Percentiles rank a stretch among this genome's conserved stretches.
Conservation (phyloP, 1,284 basidiomycete genomes). For the Cryptococcus maquisensis region DNA sequence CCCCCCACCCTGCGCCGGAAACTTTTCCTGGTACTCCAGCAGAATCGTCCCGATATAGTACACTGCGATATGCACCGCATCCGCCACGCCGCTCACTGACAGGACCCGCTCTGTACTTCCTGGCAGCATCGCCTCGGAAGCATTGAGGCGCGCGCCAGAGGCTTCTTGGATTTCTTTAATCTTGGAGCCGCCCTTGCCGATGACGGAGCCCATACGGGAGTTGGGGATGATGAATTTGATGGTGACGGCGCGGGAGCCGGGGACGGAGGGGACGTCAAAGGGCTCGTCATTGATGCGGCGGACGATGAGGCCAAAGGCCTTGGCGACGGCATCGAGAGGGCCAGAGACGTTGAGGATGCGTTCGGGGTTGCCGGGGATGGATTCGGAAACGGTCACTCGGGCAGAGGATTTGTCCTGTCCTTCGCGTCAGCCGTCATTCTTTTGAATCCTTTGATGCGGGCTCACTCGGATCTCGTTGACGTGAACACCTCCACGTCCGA, state of each 20-base stretch:
- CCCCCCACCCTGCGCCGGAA: slow-evolving; percentile 33
- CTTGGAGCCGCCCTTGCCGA: slow-evolving; percentile 94
- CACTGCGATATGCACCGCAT: slow-evolving; percentile 98
- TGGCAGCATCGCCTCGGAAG: slow-evolving; percentile 95
- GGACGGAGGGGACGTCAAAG: slow-evolving; percentile 94
- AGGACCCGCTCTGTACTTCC: slow-evolving; percentile 98
- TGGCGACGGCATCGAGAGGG: slow-evolving; percentile 95
- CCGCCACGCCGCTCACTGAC: slow-evolving; percentile 97
- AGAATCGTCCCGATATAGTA: slow-evolving; percentile 98
- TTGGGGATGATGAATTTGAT: slow-evolving; percentile 99
- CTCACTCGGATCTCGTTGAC: slow-evolving; percentile 87
- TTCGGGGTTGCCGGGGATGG: slow-evolving; percentile 95
- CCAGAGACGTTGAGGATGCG: slow-evolving; percentile 96
- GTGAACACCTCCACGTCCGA: slow-evolving; percentile 91
- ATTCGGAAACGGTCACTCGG: slow-evolving; percentile 90
- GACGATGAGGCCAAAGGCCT: slow-evolving; percentile 99
- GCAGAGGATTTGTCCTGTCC: slow-evolving; percentile 89
- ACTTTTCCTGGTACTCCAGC: slow-evolving; percentile 85
- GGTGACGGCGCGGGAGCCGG: slow-evolving; percentile 94
- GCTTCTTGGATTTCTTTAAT: slow-evolving; percentile 99
- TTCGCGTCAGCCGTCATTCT: background rate
- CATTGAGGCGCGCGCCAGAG: slow-evolving; percentile 90
- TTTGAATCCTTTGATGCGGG: background rate
- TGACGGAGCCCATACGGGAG: slow-evolving; percentile 98
- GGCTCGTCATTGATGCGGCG: slow-evolving; percentile 99